These are phyloP conservation scores for Carex parvula DNA, from an alignment of 176 grass and related monocot species.

Conservation along the genomic window DNA sequence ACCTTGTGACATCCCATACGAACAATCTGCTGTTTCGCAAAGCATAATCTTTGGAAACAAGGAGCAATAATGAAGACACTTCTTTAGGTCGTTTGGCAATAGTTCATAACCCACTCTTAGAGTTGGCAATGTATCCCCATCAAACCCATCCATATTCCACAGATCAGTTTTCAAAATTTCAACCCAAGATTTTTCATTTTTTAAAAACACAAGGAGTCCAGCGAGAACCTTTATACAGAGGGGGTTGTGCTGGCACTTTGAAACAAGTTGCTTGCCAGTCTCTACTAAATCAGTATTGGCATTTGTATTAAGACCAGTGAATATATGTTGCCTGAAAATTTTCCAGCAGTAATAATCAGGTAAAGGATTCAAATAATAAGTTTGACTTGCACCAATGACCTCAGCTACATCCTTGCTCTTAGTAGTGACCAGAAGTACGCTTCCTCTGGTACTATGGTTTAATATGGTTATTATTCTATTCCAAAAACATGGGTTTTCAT, in stretches of 20 bases:
- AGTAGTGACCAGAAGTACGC: not conserved
- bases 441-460: not conserved
- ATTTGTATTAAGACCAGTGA: not conserved
- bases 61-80: conserved; percentile 30
- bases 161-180: too few relatives aligned
- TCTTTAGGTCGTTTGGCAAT: conserved; percentile 26
- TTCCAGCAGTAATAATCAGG: not conserved
- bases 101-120: not conserved
- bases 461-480: not conserved
- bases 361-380: not conserved
- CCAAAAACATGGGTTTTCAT: not conserved
- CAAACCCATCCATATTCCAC: not conserved
- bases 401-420: not conserved
- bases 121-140: not conserved
- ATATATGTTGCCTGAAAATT: not conserved
- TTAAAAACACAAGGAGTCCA: not conserved
- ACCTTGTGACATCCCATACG: conserved; percentile 33
- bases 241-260: not conserved
- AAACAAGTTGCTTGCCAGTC: not conserved
- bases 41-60: conserved; percentile 38
- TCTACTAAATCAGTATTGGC: not conserved
- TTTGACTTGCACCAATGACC: not conserved
- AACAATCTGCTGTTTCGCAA: conserved; percentile 9
- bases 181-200: not conserved
- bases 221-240: not conserved